These are phyloP conservation scores for Xanthoparmelia taractica DNA, from an alignment of 495 filamentous ascomycete genomes.

Conservation along the genomic window DNA sequence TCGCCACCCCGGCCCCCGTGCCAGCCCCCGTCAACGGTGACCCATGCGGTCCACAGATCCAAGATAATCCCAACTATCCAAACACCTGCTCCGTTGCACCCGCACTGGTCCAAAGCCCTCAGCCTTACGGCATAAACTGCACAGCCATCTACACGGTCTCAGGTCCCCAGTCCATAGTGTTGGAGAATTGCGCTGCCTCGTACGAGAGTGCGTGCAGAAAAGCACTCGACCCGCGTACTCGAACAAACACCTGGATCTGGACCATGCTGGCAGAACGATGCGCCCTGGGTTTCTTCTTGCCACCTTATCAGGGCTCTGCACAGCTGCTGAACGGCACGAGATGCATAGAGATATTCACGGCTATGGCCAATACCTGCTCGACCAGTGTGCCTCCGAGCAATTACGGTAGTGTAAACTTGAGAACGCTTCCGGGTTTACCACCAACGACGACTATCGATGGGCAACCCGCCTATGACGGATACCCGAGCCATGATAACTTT, in stretches of 20 bases:
- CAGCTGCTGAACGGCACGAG: neutral
- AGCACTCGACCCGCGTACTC: neutral
- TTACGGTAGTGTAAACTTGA: neutral
- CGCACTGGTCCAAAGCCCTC: neutral
- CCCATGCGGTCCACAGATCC: neutral
- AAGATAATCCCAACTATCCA: neutral
- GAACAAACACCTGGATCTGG: neutral
- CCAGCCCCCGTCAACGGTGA: constrained; percentile 7
- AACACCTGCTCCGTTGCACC: constrained; percentile 2
- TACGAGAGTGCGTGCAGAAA: neutral
- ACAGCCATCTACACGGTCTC: neutral
- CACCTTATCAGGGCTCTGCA: neutral
- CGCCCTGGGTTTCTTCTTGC: constrained; percentile 5
- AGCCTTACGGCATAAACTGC: constrained; percentile 6
- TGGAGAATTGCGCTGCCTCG: neutral
- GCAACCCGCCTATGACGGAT: neutral
- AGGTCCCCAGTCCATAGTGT: neutral
- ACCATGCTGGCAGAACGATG: neutral
- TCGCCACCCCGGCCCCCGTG: neutral
- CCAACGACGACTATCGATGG: neutral
- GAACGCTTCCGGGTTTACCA: neutral
- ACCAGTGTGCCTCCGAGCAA: neutral
- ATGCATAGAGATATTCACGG: constrained; percentile 5
- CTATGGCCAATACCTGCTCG: constrained; percentile 1
- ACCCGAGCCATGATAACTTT: neutral